Evolutionary conservation across 2,329 filamentous ascomycete genomes (phyloP).

Genomic region (Clarireedia homoeocarpa): DNA sequence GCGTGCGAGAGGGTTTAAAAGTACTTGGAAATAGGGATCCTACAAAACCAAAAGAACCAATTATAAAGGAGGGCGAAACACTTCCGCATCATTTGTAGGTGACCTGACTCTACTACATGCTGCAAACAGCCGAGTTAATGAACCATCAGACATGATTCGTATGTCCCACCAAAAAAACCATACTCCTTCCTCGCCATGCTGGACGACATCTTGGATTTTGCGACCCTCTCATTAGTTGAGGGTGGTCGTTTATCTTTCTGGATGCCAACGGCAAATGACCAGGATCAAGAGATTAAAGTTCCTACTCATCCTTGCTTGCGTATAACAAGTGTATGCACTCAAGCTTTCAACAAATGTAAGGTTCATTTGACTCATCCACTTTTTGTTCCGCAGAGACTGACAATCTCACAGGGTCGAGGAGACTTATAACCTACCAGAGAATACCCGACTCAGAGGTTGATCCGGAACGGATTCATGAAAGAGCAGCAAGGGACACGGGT

Average conservation of each 20-base stretch:
- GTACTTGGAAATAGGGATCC: constrained; percentile 74
- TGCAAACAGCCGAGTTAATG: constrained; percentile 7
- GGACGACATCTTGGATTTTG: constrained; percentile 81
- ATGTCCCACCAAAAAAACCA: constrained; percentile 80
- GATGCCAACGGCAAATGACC: constrained; percentile 88
- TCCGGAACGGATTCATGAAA: constrained; percentile 16
- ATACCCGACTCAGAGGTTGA: constrained; percentile 52
- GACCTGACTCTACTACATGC: background rate
- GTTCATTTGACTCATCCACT: background rate
- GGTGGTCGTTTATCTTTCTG: constrained; percentile 81
- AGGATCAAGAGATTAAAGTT: constrained; percentile 66
- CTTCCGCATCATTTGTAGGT: constrained; percentile 55
- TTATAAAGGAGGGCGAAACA: constrained; percentile 59
- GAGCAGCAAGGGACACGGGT: constrained; percentile 33
- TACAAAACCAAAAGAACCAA: constrained; percentile 45
- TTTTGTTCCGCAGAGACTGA: background rate
- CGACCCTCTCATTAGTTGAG: constrained; percentile 67
- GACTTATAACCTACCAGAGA: constrained; percentile 78
- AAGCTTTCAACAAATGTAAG: constrained; percentile 83
- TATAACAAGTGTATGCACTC: constrained; percentile 68
- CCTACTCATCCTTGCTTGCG: constrained; percentile 71
- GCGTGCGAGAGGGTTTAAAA: constrained; percentile 82
- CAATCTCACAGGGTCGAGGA: constrained; percentile 61
- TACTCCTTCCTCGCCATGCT: constrained; percentile 91
- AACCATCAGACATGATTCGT: constrained; percentile 48